Evolutionary conservation across 2,329 filamentous ascomycete species (phyloP).

Genomic region (Didymella arachidicola): DNA sequence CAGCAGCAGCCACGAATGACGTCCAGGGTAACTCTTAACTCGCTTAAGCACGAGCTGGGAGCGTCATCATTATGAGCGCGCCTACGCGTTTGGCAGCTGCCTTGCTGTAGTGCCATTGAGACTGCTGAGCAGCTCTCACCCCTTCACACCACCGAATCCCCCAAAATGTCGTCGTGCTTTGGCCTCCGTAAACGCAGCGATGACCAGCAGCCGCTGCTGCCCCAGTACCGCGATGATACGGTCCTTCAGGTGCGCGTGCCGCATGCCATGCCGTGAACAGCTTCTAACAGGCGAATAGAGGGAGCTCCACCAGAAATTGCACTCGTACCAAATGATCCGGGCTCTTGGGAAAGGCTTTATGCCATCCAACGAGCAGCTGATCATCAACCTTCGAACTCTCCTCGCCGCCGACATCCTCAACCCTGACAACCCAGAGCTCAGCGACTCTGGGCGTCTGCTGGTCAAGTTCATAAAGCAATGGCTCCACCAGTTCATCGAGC

Average conservation of each 20-base stretch:
- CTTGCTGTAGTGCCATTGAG: slow-evolving; percentile 9
- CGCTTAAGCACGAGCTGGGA: slow-evolving; percentile 12
- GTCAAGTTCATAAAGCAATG: slow-evolving; percentile 75
- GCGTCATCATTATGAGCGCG: slow-evolving; percentile 21
- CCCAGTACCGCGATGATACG: slow-evolving; percentile 82
- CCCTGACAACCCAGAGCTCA: slow-evolving; percentile 76
- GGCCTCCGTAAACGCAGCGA: slow-evolving; percentile 64
- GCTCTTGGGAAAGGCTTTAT: slow-evolving; percentile 86
- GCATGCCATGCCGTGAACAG: not conserved
- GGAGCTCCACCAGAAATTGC: slow-evolving; percentile 84
- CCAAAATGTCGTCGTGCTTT: slow-evolving; percentile 70
- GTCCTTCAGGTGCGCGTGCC: slow-evolving; percentile 55
- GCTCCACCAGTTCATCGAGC: slow-evolving; percentile 80
- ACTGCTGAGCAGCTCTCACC: slow-evolving; percentile 5
- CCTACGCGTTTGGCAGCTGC: slow-evolving; percentile 9
- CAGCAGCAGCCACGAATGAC: slow-evolving; percentile 13
- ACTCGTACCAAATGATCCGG: slow-evolving; percentile 89
- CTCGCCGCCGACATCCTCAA: slow-evolving; percentile 81
- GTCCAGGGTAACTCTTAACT: slow-evolving; percentile 10
- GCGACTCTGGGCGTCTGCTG: slow-evolving; percentile 76
- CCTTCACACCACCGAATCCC: slow-evolving; percentile 2
- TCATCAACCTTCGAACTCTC: slow-evolving; percentile 80
- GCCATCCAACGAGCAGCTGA: slow-evolving; percentile 86
- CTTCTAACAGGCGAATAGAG: slow-evolving; percentile 61
- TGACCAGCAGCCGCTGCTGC: slow-evolving; percentile 77